A percentile compares a stretch with the other conserved stretches of the same genome.
phyloP scores from a whole-genome alignment of 768 basidiomycete genomes.

The Psilocybe cubensis region DNA sequence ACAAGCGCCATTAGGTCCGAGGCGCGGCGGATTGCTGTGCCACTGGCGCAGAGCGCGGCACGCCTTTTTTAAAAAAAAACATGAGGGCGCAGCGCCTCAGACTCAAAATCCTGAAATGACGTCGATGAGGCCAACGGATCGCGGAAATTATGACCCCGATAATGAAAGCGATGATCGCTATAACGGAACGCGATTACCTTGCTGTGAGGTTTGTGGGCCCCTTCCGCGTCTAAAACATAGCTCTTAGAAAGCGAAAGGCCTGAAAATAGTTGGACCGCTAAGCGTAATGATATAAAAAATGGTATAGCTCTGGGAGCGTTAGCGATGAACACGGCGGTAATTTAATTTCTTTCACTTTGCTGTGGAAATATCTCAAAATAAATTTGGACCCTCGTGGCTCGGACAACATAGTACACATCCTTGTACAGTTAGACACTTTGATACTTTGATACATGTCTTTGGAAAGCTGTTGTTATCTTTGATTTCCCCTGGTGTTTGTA shows the following conservation, averaged over 20 bases:
- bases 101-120: conserved; percentile 12
- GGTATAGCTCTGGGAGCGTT: neutral
- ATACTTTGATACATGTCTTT: neutral
- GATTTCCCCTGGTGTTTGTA: neutral
- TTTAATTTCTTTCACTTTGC: neutral
- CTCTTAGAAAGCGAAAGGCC: neutral
- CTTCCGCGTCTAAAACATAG: too few species aligned
- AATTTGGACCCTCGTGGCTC: neutral
- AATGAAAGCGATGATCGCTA: neutral
- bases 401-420: neutral
- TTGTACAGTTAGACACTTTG: neutral
- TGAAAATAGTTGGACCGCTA: neutral
- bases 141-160: conserved; percentile 8
- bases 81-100: conserved; percentile 11
- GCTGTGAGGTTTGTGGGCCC: neutral
- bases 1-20: conserved; percentile 16
- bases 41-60: conserved; percentile 16
- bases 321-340: neutral
- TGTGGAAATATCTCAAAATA: neutral
- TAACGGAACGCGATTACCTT: conserved; percentile 12
- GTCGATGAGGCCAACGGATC: conserved; percentile 12
- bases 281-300: neutral
- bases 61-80: conserved; percentile 1
- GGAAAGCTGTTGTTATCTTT: neutral
- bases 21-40: conserved; percentile 9